Evolutionary conservation across 1,284 basidiomycete species (phyloP), one percentile per base, ranked within the genome.

Genomic region (Tylopilus sp.): DNA sequence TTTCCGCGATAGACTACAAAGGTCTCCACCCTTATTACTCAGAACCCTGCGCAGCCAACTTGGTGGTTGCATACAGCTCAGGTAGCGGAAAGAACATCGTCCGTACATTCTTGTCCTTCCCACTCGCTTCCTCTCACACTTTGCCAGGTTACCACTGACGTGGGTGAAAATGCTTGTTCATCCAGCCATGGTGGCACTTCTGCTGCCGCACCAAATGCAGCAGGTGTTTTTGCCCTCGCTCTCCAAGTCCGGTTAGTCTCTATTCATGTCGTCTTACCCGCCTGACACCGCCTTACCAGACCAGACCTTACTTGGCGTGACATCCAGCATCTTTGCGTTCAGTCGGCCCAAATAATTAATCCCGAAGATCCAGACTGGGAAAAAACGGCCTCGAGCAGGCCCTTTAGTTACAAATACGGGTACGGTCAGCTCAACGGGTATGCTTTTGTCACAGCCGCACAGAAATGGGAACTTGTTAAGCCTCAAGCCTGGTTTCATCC

Each of bases 391-490:
- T 74, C 76, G 1, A 93, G 92, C 6, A 78, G 87, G 37, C 78
- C 73, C 38, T 99, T 89, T 73, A 96, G 92, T 65, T 98, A 99
- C 78, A 98, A 98, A 69, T 99, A 96, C 60, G 97, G 97, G 2
- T 99, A 88, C 63, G 97, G 97, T 19, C 82, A 82, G 37, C 75
- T 99, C 52, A 89, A 97, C 65, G 96, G 88, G 1, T 89, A 85
- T 46, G 75, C 71, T 37, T 93, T 91, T 59, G 85, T 99, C 55
- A 86, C 82, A 53, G 86, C 86, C 1, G 92, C 94, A 3, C 78
- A 86, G 61, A 69, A 74, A 3, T 98, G 95, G 92, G 69, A 86
- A 49, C 77, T 89, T 10, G 94, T 97, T 60, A 97, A 96, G 64
- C 94, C 96, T 1, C 97, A 99, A 71, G 82, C 91, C 0, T 98